Base-by-base conservation (phyloP, 441 rosid species). In the Rhodomyrtus psidioides region DNA sequence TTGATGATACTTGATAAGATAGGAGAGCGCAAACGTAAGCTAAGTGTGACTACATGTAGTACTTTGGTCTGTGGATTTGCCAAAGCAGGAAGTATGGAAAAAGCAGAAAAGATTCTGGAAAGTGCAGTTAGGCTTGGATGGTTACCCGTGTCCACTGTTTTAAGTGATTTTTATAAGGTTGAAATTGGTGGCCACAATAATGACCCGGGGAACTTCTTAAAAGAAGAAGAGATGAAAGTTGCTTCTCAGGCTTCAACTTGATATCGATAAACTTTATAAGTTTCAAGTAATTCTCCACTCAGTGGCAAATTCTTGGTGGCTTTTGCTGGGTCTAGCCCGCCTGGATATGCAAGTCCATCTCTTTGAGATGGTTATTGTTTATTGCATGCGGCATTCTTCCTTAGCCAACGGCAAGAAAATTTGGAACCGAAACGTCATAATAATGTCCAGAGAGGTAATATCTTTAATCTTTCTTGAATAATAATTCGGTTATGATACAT, bases 21-120 rank as follows among this genome's bases (percentile, higher is more conserved):
- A 82, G 88, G 87, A 81, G 89, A 89, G 82, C 84, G 42, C 87
- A 95, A 93, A 57, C 83, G 86, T 81, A 89, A 86, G 89, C 94
- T 93, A 65, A 92, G 93, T 87, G 70, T 85, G 42, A 79, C 89
- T 86, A 89, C 95, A 53, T 96, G 95, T 86, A 84, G 87, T 83
- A 65, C 83, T 86, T 85, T 96, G 57, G 86, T 94, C 87, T 59
- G 87, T 76, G 85, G 93, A 90, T 90, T 94, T 89, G 89, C 90
- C 65, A 91, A 87, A 88, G 89, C 87, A 34, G 92, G 94, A 56
- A 88, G 49, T 86, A 79, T 56, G 65, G 94, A 92, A 23, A 88
- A 90, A 87, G 96, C 96, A 82, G 89, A 83, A 84, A 88, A 84
- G 84, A 89, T 93, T 90, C 87, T 91, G 84, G 93, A 95, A 90